Evolutionary conservation across 345 rosid species (phyloP).

Genomic region (Gossypium raimondii): DNA sequence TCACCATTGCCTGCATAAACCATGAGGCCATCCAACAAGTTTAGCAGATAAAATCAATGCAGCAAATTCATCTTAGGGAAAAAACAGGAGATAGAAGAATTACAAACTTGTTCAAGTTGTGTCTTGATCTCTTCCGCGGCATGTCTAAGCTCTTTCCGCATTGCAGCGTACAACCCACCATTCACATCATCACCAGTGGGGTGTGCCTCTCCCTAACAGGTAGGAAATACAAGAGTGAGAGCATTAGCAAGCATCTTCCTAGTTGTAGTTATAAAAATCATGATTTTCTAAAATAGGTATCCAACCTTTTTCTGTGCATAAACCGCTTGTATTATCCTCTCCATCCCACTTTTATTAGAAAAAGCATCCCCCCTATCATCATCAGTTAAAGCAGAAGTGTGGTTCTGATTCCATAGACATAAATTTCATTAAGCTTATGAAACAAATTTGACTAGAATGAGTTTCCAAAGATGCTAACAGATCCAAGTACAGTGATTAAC

Average conservation of each 20-base stretch:
- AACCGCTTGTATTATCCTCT: constrained; percentile 65
- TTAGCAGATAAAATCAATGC: constrained; percentile 8
- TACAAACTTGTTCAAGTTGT: constrained; percentile 56
- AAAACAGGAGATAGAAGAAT: neutral
- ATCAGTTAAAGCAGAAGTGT: constrained; percentile 77
- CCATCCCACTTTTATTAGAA: constrained; percentile 42
- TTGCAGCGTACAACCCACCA: constrained; percentile 49
- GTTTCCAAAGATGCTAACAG: constrained; percentile 11
- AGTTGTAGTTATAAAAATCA: neutral
- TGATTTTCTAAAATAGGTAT: constrained; percentile 14
- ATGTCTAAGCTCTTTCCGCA: constrained; percentile 66
- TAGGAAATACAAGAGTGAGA: constrained; percentile 18
- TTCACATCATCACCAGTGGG: constrained; percentile 41
- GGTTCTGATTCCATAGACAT: constrained; percentile 48
- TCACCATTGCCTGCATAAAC: constrained; percentile 45
- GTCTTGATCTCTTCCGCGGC: constrained; percentile 64
- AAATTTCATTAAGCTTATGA: constrained; percentile 1
- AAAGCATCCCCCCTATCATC: constrained; percentile 64
- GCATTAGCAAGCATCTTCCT: neutral
- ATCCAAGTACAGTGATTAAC: neutral
- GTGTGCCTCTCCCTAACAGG: constrained; percentile 40
- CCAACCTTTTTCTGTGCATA: constrained; percentile 74
- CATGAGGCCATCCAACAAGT: constrained; percentile 15
- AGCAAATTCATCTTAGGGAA: neutral
- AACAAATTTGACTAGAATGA: neutral